phyloP scores from a whole-genome alignment of 305 asterid species.

The Ruellia speciosa region DNA sequence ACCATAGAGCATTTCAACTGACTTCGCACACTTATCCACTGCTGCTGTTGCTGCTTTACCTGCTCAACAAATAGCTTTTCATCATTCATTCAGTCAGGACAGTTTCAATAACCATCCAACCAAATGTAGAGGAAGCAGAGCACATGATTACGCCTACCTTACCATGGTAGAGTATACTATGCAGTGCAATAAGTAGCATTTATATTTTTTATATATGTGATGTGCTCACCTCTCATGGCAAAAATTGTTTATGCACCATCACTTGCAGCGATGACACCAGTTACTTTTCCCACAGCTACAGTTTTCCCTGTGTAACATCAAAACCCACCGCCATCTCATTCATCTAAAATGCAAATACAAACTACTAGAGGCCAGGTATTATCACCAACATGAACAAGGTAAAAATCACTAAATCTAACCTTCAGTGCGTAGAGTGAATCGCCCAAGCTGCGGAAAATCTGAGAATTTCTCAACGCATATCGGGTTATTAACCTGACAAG shows the following conservation, averaged over 20 bases:
- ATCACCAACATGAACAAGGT: too few species aligned
- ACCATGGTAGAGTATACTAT: too few species aligned
- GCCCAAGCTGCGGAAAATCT: constrained; percentile 76
- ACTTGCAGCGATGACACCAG: constrained; percentile 28
- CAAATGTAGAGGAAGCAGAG: too few species aligned
- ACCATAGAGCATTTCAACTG: too few species aligned
- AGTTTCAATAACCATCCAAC: too few species aligned
- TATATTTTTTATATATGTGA: too few species aligned
- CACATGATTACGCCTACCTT: too few species aligned
- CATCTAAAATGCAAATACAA: constrained; percentile 12
- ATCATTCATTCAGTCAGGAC: too few species aligned
- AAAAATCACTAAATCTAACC: constrained; percentile 29
- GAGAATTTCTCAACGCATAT: constrained; percentile 76
- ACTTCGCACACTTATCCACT: too few species aligned
- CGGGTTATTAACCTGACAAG: constrained; percentile 56
- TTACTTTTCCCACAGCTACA: constrained; percentile 83
- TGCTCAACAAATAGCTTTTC: too few species aligned
- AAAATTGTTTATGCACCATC: constrained; percentile 22
- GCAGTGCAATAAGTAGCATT: too few species aligned
- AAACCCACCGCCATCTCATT: neutral
- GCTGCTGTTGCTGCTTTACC: too few species aligned
- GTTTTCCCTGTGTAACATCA: constrained; percentile 56
- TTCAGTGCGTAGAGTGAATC: constrained; percentile 65
- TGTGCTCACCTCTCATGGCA: constrained; percentile 8
- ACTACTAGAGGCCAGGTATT: neutral